Percentiles rank a stretch among this genome's conserved stretches.
Conservation (phyloP, 768 basidiomycete genomes). For the Tubosaeta sp. region DNA sequence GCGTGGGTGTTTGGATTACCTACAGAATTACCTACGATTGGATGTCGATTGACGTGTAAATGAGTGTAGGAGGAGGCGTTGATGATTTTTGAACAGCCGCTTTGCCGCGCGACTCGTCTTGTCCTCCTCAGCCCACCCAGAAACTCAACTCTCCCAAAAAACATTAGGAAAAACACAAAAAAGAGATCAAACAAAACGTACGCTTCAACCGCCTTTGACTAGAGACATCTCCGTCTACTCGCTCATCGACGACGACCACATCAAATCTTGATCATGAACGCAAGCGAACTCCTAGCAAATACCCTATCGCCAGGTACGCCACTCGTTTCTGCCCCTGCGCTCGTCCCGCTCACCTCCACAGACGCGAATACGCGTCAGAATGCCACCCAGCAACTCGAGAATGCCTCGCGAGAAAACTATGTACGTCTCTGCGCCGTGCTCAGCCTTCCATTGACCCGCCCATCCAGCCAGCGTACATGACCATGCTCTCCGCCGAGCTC, state of each 20-base stretch:
- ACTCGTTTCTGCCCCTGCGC: slow-evolving; percentile 27
- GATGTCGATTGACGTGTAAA: slow-evolving; percentile 19
- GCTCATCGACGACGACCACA: slow-evolving; percentile 23
- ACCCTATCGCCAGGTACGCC: slow-evolving; percentile 83
- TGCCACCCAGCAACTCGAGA: slow-evolving; percentile 88
- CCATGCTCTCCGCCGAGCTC: slow-evolving; percentile 83
- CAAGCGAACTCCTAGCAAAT: slow-evolving; percentile 85
- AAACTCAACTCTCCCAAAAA: slow-evolving; percentile 13
- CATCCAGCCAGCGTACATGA: slow-evolving; percentile 84
- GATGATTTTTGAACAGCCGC: slow-evolving; percentile 33
- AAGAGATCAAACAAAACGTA: slow-evolving; percentile 13
- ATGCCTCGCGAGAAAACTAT: slow-evolving; percentile 82
- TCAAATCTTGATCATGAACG: slow-evolving; percentile 66
- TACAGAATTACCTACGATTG: slow-evolving; percentile 18
- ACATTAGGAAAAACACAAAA: slow-evolving; percentile 2
- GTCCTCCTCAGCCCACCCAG: slow-evolving; percentile 28
- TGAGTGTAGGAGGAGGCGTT: slow-evolving; percentile 1
- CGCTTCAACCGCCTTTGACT: slow-evolving; percentile 11
- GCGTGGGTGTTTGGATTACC: slow-evolving; percentile 10
- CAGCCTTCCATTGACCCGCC: slow-evolving; percentile 9
- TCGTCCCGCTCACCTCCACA: slow-evolving; percentile 34
- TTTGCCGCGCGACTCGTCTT: slow-evolving; percentile 27
- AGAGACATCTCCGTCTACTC: slow-evolving; percentile 11
- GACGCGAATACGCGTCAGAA: slow-evolving; percentile 88
- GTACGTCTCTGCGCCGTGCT: slow-evolving; percentile 45